These are phyloP conservation scores for Tuber borchii DNA, from an alignment of 495 filamentous ascomycete species.

Conservation along the genomic window DNA sequence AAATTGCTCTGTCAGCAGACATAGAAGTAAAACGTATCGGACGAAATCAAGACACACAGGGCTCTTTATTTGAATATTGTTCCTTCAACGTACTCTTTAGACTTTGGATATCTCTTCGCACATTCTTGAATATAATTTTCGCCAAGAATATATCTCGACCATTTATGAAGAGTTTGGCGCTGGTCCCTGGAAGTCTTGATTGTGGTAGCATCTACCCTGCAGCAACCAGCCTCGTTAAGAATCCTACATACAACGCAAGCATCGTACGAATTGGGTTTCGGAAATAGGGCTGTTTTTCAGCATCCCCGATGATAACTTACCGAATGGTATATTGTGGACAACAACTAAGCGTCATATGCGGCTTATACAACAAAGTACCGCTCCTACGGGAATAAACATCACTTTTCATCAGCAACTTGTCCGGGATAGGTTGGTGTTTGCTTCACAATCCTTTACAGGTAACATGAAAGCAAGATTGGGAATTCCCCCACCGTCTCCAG, in stretches of 20 bases:
- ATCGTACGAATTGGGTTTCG: constrained; percentile 8
- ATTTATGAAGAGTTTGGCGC: constrained; percentile 78
- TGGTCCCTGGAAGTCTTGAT: constrained; percentile 75
- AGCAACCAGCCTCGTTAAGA: constrained; percentile 24
- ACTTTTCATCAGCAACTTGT: constrained; percentile 24
- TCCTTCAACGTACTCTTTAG: constrained; percentile 56
- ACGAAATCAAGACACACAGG: constrained; percentile 8
- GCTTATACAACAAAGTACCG: constrained; percentile 83
- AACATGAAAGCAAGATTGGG: constrained; percentile 15
- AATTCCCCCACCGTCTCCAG: constrained; percentile 69
- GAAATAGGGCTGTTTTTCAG: neutral
- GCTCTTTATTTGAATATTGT: constrained; percentile 4
- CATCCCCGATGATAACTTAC: constrained; percentile 42
- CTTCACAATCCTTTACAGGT: constrained; percentile 14
- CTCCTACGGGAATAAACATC: constrained; percentile 49
- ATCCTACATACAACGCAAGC: neutral
- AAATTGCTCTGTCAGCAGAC: constrained; percentile 20
- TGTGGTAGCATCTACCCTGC: constrained; percentile 59
- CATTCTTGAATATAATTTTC: constrained; percentile 67
- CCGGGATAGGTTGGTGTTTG: constrained; percentile 6
- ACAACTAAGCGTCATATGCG: constrained; percentile 72
- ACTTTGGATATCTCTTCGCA: constrained; percentile 65
- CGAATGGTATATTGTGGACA: constrained; percentile 95
- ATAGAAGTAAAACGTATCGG: constrained; percentile 19
- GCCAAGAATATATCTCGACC: constrained; percentile 80